Evolutionary conservation across 768 basidiomycete genomes (phyloP), one percentile per base, ranked within the genome.

Genomic region (Mrakia hoshinonis): DNA sequence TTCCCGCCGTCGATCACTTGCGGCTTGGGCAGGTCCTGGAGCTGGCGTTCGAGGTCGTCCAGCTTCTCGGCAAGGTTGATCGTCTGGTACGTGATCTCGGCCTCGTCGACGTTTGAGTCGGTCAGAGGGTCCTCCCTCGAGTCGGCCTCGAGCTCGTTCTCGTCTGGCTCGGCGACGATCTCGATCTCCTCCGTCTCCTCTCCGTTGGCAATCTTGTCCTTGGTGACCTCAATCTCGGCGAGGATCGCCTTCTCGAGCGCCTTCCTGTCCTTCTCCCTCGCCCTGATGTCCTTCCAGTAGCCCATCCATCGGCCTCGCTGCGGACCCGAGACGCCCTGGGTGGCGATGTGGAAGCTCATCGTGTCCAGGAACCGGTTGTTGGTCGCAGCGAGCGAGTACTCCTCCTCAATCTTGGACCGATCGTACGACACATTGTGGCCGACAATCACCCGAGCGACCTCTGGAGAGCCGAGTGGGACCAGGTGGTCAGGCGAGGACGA

Each of bases 361-460:
- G 95, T 99, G 78, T 98, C 95, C 62, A 97, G 79, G 77, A 90
- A 99, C 7, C 94, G 86, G 43, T 85, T 92, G 64, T 84, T 80
- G 0, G 89, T 89, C 0, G 84, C 83, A 1, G 81, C 75, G 7
- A 95, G 77, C 74, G 81, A 81, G 77, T 98, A 98, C 79, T 99
- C 96, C 73, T 95, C 90, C 38, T 79, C 78, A 43, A 95, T 82
- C 13, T 94, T 85, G 20, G 86, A 87, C 22, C 94, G 86, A 79
- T 99, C 96, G 79, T 92, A 98, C 0, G 92, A 90, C 52, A 98
- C 88, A 76, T 96, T 96, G 79, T 99, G 96, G 3, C 96, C 95
- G 38, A 97, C 87, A 31, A 97, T 82, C 38, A 97, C 77, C 18
- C 87, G 84, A 0, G 87, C 82, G 0, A 26, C 31, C 4, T 69